Conservation (phyloP, 1,284 basidiomycete genomes). For the Sporisorium scitamineum region DNA sequence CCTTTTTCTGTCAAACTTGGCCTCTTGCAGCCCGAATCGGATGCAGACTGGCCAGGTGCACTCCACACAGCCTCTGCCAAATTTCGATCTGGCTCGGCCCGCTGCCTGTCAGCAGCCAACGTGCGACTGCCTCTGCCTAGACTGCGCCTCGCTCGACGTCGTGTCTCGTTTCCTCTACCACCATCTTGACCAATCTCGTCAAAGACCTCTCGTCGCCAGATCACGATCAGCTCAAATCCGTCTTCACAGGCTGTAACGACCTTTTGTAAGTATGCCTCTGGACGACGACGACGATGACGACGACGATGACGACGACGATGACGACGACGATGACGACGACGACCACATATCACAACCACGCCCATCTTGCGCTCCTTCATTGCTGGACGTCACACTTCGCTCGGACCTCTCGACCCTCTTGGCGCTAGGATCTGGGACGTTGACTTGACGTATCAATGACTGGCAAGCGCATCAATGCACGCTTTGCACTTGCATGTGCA, state of each 20-base stretch:
- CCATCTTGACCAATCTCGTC: conserved; percentile 21
- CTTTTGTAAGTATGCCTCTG: conserved; percentile 27
- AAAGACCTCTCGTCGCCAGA: conserved; percentile 20
- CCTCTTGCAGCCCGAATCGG: neutral
- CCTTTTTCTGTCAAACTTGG: conserved; percentile 11
- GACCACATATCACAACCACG: neutral
- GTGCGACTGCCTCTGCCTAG: neutral
- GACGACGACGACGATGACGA: neutral
- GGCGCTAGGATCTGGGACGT: conserved; percentile 6
- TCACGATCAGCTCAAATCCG: conserved; percentile 21
- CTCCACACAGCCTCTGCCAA: neutral
- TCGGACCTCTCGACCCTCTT: conserved; percentile 13
- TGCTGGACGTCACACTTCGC: conserved; percentile 5
- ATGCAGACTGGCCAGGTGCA: neutral
- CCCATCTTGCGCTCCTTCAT: conserved; percentile 2
- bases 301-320: neutral
- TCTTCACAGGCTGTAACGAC: conserved; percentile 47
- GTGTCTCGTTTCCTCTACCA: conserved; percentile 18
- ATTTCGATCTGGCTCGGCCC: conserved; percentile 1
- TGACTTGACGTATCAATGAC: conserved; percentile 4
- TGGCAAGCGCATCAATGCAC: neutral
- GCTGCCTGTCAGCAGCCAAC: neutral
- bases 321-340: neutral
- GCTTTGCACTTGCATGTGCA: neutral
- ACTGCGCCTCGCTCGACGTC: conserved; percentile 10